A percentile compares a stretch with the other conserved stretches of the same genome.
phyloP scores from a whole-genome alignment of 192 early-diverging fungal species.

The Podila verticillata region DNA sequence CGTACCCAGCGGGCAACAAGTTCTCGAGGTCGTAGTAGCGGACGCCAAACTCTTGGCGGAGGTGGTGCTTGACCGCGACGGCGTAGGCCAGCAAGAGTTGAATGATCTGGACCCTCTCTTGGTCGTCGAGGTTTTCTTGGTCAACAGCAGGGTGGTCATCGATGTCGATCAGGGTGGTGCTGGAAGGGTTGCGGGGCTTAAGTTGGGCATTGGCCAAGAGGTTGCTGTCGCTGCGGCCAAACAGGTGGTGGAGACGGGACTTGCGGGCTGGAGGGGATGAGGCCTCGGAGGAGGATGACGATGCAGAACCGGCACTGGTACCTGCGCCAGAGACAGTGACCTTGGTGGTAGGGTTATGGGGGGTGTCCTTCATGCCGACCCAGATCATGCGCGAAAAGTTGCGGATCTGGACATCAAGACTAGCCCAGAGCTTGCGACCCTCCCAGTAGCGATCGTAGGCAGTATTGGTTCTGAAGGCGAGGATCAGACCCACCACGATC shows the following conservation, averaged over 20 bases:
- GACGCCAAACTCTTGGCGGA: conserved; percentile 64
- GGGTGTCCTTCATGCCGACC: conserved; percentile 47
- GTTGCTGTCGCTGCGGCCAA: conserved; percentile 20
- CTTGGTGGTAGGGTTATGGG: background rate
- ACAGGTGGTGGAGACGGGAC: conserved; percentile 14
- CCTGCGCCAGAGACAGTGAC: background rate
- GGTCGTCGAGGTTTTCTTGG: conserved; percentile 25
- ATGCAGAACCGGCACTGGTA: conserved; percentile 18
- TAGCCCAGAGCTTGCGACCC: conserved; percentile 53
- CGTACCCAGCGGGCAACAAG: conserved; percentile 56
- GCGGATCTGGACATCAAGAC: conserved; percentile 48
- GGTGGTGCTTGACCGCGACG: conserved; percentile 57
- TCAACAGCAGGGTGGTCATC: background rate
- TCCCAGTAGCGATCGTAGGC: conserved; percentile 56
- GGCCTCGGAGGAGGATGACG: background rate
- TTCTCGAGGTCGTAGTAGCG: conserved; percentile 61
- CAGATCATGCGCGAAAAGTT: conserved; percentile 54
- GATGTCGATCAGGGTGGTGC: conserved; percentile 16
- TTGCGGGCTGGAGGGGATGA: background rate
- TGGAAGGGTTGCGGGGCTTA: conserved; percentile 6
- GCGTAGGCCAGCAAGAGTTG: conserved; percentile 57
- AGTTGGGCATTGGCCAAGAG: background rate
- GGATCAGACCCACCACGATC: conserved; percentile 49
- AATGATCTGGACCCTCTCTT: conserved; percentile 57
- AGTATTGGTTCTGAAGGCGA: conserved; percentile 53